These are phyloP conservation scores for Mortierella sp. DNA, from an alignment of 371 early-diverging fungal species.

Conservation along the genomic window DNA sequence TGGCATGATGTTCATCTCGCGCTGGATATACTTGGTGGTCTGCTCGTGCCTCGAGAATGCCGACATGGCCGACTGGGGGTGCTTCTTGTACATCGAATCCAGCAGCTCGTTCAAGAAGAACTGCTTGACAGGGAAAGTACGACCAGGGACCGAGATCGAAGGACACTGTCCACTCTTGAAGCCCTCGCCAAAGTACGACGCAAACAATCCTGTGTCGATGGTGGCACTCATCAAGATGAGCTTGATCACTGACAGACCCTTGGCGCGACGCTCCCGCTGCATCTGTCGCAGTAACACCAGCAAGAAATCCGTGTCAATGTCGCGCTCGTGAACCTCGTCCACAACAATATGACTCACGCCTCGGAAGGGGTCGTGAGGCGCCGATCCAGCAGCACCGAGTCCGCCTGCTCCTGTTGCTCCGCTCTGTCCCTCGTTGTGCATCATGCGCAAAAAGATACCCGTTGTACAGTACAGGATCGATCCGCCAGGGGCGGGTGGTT, in stretches of 20 bases:
- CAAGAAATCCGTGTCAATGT: slow-evolving; percentile 77
- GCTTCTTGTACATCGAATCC: slow-evolving; percentile 51
- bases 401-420: slow-evolving; percentile 14
- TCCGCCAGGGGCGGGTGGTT: slow-evolving; percentile 60
- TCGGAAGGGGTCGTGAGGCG: slow-evolving; percentile 60
- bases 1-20: slow-evolving; percentile 51
- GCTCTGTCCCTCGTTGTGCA: slow-evolving; percentile 62
- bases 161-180: slow-evolving; percentile 61
- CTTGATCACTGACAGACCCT: slow-evolving; percentile 54
- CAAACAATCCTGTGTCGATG: slow-evolving; percentile 68
- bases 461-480: slow-evolving; percentile 73
- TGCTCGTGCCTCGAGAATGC: slow-evolving; percentile 50
- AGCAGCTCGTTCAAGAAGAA: slow-evolving; percentile 75
- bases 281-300: slow-evolving; percentile 65
- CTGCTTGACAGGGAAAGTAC: slow-evolving; percentile 75
- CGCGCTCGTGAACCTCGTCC: slow-evolving; percentile 82
- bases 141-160: slow-evolving; percentile 76
- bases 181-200: slow-evolving; percentile 69
- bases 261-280: slow-evolving; percentile 59
- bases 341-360: slow-evolving; percentile 71
- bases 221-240: slow-evolving; percentile 85
- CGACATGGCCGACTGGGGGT: slow-evolving; percentile 30
- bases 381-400: slow-evolving; percentile 5
- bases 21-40: slow-evolving; percentile 56
- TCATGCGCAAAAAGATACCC: slow-evolving; percentile 70